Percentiles rank a stretch among this genome's conserved stretches.
Conservation (phyloP, 768 basidiomycete species). For the Mycena epipterygia region DNA sequence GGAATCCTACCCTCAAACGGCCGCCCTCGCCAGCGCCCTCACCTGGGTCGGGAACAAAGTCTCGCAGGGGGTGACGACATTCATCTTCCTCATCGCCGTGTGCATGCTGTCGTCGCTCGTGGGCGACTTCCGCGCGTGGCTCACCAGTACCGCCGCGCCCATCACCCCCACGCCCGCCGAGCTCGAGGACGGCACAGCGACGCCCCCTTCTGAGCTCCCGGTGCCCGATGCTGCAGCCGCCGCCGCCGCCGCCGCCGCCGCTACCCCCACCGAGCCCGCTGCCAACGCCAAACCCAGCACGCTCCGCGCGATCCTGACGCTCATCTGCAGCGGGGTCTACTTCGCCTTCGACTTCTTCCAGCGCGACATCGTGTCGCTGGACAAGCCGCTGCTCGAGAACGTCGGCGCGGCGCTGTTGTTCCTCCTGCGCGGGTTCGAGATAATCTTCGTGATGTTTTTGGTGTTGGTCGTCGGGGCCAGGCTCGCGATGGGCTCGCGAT, state of each 20-base stretch:
- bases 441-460: background rate
- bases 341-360: background rate
- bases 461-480: background rate
- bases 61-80: background rate
- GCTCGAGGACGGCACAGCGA: constrained; percentile 16
- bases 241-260: background rate
- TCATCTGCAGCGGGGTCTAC: background rate
- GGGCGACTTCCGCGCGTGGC: background rate
- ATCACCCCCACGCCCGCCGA: background rate
- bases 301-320: background rate
- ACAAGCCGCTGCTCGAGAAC: constrained; percentile 16
- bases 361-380: background rate
- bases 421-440: background rate
- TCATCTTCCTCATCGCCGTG: constrained; percentile 3
- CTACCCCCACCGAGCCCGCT: background rate
- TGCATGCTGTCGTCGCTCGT: background rate
- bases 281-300: background rate
- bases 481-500: background rate
- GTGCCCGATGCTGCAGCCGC: background rate
- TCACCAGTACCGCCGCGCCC: background rate
- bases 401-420: constrained; percentile 1
- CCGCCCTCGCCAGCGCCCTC: background rate
- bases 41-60: background rate
- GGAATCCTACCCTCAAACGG: background rate
- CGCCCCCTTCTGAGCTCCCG: background rate